These are phyloP conservation scores for Rhizopogon vulgaris DNA, from an alignment of 768 basidiomycete genomes.

Conservation along the genomic window DNA sequence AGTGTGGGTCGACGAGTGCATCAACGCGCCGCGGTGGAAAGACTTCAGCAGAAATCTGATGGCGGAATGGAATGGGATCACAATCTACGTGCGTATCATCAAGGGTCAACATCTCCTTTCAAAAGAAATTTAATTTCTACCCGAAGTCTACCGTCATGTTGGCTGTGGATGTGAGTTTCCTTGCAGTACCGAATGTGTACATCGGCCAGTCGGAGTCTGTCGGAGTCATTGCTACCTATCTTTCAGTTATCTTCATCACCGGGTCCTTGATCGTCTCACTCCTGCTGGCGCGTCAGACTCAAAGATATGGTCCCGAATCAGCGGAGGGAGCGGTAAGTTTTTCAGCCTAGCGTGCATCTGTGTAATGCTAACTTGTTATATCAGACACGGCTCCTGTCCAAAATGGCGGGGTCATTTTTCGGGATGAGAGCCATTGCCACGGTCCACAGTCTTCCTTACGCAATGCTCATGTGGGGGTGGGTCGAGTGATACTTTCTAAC, in stretches of 20 bases:
- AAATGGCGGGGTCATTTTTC: conserved; percentile 10
- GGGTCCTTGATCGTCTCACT: conserved; percentile 8
- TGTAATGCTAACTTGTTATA: neutral
- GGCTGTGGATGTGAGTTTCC: conserved; percentile 26
- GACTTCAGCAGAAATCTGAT: conserved; percentile 16
- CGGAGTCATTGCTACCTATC: conserved; percentile 3
- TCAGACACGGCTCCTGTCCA: neutral
- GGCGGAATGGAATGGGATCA: conserved; percentile 7
- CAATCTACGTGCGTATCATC: conserved; percentile 7
- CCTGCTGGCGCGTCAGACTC: conserved; percentile 15
- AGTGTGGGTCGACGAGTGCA: conserved; percentile 3
- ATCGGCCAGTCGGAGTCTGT: neutral
- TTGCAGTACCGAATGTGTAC: conserved; percentile 31
- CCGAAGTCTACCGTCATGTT: conserved; percentile 29
- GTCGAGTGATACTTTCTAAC: conserved; percentile 11
- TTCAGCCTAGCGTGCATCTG: neutral
- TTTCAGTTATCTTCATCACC: conserved; percentile 5
- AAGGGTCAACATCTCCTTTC: neutral
- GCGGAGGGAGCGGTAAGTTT: conserved; percentile 33
- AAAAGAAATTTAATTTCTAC: neutral
- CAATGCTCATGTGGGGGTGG: conserved; percentile 48
- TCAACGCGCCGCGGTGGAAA: conserved; percentile 12
- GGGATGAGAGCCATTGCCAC: conserved; percentile 42
- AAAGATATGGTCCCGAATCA: conserved; percentile 26
- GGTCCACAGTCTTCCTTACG: conserved; percentile 44